Conservation (phyloP, 305 asterid genomes). For the Ilex paraguariensis region DNA sequence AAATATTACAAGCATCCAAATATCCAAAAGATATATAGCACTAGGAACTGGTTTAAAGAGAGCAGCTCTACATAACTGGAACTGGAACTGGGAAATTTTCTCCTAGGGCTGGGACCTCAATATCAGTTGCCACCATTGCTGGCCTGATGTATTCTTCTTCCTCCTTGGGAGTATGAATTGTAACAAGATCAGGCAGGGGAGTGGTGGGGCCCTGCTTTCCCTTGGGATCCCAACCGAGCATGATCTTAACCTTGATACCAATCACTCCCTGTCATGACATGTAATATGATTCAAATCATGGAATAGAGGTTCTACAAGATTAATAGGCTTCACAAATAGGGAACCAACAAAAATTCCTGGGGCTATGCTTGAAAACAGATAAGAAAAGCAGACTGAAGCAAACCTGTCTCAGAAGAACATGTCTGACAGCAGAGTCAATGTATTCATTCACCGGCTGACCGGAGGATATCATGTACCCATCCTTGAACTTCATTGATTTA, state of each 20-base stretch:
- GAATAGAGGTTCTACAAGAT: background rate
- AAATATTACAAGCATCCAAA: no score
- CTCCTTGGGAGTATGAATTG: conserved; percentile 44
- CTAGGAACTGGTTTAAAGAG: no score
- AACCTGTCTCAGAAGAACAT: conserved; percentile 50
- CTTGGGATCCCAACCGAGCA: conserved; percentile 56
- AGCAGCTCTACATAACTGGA: no score
- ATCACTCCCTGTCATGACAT: conserved; percentile 30
- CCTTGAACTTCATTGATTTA: conserved; percentile 48
- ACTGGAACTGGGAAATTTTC: no score
- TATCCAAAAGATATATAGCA: no score
- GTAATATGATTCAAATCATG: background rate
- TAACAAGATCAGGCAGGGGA: conserved; percentile 45
- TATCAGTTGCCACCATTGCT: conserved; percentile 20
- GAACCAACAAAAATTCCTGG: no score
- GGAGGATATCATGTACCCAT: conserved; percentile 48
- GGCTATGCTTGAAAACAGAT: background rate
- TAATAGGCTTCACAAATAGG: background rate
- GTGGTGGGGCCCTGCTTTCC: conserved; percentile 46
- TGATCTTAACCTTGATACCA: conserved; percentile 49
- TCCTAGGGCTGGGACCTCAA: conserved; percentile 27
- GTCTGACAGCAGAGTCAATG: conserved; percentile 45
- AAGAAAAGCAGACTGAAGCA: background rate
- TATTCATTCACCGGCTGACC: conserved; percentile 47
- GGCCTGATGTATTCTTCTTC: conserved; percentile 27